phyloP scores from a whole-genome alignment of 2,329 filamentous ascomycete species.

The Colletotrichum graminicola region DNA sequence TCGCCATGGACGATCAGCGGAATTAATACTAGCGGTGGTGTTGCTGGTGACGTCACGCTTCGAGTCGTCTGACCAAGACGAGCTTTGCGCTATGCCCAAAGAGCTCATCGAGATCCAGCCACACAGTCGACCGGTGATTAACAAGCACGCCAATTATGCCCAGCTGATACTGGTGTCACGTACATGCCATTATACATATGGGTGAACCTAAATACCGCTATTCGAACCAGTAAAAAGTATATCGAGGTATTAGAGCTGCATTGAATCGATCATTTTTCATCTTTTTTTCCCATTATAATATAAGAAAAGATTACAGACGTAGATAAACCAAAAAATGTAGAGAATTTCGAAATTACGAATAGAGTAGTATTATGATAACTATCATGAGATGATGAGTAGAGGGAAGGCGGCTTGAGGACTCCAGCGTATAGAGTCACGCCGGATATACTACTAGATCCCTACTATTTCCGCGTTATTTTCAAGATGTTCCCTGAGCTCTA shows the following conservation, averaged over 20 bases:
- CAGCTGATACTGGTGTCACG: not conserved
- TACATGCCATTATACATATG: not conserved
- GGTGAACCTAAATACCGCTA: not conserved
- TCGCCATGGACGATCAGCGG: not conserved
- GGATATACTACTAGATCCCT: too few species aligned
- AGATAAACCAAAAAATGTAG: too few species aligned
- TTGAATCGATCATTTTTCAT: too few species aligned
- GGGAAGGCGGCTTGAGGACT: too few species aligned
- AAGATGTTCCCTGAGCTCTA: not conserved
- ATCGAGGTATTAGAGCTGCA: too few species aligned
- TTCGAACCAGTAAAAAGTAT: not conserved
- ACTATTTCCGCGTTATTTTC: not conserved
- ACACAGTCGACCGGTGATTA: not conserved
- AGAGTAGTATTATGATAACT: too few species aligned
- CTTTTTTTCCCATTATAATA: not conserved
- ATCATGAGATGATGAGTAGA: too few species aligned
- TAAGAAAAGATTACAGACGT: too few species aligned
- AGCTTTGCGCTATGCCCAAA: constrained; percentile 16
- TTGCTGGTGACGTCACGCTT: constrained; percentile 10
- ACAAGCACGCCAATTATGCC: not conserved
- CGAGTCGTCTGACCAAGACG: constrained; percentile 12
- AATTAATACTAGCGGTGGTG: constrained; percentile 2
- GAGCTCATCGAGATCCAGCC: not conserved
- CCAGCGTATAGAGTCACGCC: too few species aligned
- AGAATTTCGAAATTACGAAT: too few species aligned